Evolutionary conservation across 2,329 filamentous ascomycete species (phyloP).

Genomic region (Colletotrichum simmondsii): DNA sequence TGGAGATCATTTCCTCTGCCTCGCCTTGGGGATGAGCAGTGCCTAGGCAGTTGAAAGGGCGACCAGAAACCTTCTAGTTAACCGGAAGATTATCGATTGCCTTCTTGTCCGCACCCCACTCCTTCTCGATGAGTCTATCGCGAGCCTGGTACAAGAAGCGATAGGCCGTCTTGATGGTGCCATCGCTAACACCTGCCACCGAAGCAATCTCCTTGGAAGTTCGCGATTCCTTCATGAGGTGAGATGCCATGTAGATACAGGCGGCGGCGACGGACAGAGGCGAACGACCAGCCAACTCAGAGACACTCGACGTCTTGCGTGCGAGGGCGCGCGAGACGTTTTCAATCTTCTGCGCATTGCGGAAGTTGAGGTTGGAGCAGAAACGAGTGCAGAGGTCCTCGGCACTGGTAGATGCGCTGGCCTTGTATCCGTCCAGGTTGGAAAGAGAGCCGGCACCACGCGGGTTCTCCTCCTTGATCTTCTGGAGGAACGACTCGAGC

Average conservation of each 20-base stretch:
- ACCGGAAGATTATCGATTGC: slow-evolving; percentile 77
- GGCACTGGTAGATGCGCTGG: slow-evolving; percentile 81
- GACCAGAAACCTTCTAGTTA: slow-evolving; percentile 32
- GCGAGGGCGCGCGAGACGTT: slow-evolving; percentile 85
- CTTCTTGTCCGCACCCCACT: slow-evolving; percentile 78
- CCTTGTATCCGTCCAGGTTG: slow-evolving; percentile 77
- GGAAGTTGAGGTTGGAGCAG: slow-evolving; percentile 83
- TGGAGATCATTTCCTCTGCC: not conserved
- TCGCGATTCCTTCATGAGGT: slow-evolving; percentile 83
- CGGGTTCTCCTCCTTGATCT: slow-evolving; percentile 73
- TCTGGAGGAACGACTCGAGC: slow-evolving; percentile 87
- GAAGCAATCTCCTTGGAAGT: slow-evolving; percentile 86
- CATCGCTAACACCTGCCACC: slow-evolving; percentile 92
- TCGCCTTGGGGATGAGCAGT: not conserved
- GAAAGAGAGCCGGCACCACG: slow-evolving; percentile 59
- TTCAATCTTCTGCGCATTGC: slow-evolving; percentile 78
- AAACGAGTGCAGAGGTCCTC: slow-evolving; percentile 89
- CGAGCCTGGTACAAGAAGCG: slow-evolving; percentile 83
- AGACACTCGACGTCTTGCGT: slow-evolving; percentile 78
- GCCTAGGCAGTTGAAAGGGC: not conserved
- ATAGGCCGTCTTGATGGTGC: slow-evolving; percentile 96
- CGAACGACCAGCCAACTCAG: slow-evolving; percentile 89
- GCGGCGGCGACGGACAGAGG: slow-evolving; percentile 94
- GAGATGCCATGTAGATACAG: slow-evolving; percentile 95
- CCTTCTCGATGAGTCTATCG: slow-evolving; percentile 78